Percentiles rank a stretch among this genome's conserved stretches.
phyloP scores from a whole-genome alignment of 768 basidiomycete species.

The Leccinum incarnatum region DNA sequence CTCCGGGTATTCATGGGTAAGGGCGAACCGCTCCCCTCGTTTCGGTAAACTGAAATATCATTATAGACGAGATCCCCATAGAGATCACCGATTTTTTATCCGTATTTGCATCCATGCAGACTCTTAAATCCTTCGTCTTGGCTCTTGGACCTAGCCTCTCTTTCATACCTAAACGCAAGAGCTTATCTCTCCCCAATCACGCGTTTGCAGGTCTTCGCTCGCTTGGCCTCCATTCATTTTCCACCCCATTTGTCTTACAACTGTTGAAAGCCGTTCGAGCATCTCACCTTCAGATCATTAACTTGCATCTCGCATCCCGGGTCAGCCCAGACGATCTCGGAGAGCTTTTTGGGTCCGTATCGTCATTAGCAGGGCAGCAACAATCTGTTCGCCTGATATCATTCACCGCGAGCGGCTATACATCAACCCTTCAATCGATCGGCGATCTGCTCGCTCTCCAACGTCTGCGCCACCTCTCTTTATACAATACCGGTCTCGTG shows the following conservation, averaged over 20 bases:
- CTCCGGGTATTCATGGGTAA: conserved; percentile 20
- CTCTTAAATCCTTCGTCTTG: conserved; percentile 19
- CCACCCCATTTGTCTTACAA: conserved; percentile 4
- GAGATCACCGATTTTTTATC: conserved; percentile 18
- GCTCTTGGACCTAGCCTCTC: conserved; percentile 12
- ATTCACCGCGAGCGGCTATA: conserved; percentile 11
- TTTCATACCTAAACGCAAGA: conserved; percentile 12
- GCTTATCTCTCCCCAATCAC: background rate
- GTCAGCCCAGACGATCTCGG: conserved; percentile 7
- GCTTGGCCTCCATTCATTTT: conserved; percentile 16
- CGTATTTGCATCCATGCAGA: conserved; percentile 10
- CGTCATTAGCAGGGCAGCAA: conserved; percentile 7
- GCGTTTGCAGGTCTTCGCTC: conserved; percentile 11
- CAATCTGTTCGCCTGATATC: conserved; percentile 10
- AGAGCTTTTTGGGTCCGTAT: conserved; percentile 6
- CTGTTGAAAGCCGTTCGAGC: conserved; percentile 8
- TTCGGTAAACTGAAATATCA: background rate
- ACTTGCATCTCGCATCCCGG: conserved; percentile 13
- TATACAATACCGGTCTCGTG: conserved; percentile 10
- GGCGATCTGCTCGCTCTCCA: conserved; percentile 3
- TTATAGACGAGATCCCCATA: conserved; percentile 9
- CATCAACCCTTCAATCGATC: conserved; percentile 12
- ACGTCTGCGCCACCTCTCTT: conserved; percentile 12
- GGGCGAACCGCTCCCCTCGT: background rate
- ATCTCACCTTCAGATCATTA: conserved; percentile 14